Conservation (phyloP, 257 asterid species). For the Forsythia viridissima region DNA sequence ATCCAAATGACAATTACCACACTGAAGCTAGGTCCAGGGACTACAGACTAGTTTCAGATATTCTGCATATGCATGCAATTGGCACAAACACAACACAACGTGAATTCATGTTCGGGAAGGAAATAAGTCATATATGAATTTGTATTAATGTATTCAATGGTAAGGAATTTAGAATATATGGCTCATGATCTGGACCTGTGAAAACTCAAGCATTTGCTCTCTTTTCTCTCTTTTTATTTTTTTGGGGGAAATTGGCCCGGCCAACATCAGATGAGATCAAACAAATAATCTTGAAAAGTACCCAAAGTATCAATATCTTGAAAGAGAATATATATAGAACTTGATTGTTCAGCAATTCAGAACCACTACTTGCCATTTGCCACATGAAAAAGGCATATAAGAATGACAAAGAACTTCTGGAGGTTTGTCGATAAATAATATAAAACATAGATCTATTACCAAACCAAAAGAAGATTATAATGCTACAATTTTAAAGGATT, state of each 20-base stretch:
- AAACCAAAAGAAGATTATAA: slow-evolving; percentile 20
- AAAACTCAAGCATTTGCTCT: neutral
- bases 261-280: neutral
- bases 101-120: neutral
- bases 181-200: neutral
- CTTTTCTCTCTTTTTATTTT: no score
- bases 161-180: neutral
- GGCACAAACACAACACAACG: neutral
- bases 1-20: neutral
- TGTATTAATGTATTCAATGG: neutral
- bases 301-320: neutral
- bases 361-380: slow-evolving; percentile 25
- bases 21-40: neutral
- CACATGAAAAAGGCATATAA: slow-evolving; percentile 36
- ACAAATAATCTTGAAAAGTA: neutral
- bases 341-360: slow-evolving; percentile 3
- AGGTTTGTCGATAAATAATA: slow-evolving; percentile 4
- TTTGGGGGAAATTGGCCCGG: neutral
- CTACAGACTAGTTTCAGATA: neutral
- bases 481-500: neutral
- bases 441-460: slow-evolving; percentile 2
- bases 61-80: neutral
- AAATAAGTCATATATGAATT: neutral
- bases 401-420: slow-evolving; percentile 4
- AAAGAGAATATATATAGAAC: neutral